Evolutionary conservation across 495 filamentous ascomycete genomes (phyloP), one percentile per base, ranked within the genome.

Genomic region (Penicillium alfredii): DNA sequence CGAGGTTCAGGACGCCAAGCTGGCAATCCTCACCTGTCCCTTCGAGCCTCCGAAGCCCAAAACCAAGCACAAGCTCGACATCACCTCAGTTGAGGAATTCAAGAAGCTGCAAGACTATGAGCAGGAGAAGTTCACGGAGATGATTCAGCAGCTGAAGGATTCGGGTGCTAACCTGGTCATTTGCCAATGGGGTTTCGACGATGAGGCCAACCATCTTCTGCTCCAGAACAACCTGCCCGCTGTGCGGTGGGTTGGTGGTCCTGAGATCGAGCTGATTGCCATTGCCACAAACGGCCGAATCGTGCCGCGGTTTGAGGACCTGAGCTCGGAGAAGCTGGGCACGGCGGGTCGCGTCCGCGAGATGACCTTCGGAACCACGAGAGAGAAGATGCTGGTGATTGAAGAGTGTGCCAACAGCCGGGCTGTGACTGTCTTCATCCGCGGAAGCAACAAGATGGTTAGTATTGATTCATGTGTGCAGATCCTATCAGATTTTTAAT

Each of bases 21-120:
- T 99, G 52, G 92, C 92, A 25, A 97, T 99, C 51, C 71, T 99
- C 29, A 99, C 92, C 27, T 99, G 92, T 59, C 88, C 92, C 1
- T 97, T 99, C 61, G 92, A 99, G 68, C 92, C 92, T n/a, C 92
- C 92, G 10, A 99, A 99, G 74, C 92, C 92, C 30, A 99, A 99
- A 80, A 99, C 92, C 16, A 99, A 99, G 77, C 92, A 99, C 69
- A 95, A 94, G 76, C 76, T 99, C 19, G 93, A 99, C 50, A 99
- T 99, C 59, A 93, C 88, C 38, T 85, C 80, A 30, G 90, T 99
- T 7, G 89, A 96, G 42, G 92, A 99, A 63, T 99, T 94, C 71
- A 94, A 92, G 72, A 88, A 86, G 56, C 66, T 99, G 40, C 92
- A 99, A 53, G 84, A 73, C 28, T 99, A 99, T 63, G 92, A 99